Conservation (phyloP, 1,139 yeast species). For the Trichomonascaceae sp. region DNA sequence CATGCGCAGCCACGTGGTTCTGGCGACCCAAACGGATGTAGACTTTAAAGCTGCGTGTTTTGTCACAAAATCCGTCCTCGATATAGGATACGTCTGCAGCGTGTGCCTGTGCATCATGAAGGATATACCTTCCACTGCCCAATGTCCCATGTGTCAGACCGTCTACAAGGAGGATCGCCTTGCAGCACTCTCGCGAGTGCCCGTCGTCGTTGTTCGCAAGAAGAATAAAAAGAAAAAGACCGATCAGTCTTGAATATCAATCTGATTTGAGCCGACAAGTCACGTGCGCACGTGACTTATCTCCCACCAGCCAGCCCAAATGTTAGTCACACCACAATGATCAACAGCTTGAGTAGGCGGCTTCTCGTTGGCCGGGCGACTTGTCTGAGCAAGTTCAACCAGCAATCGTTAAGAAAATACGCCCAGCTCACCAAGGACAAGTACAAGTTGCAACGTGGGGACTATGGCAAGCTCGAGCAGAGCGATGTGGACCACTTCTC, state of each 20-base stretch:
- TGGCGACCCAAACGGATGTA: constrained; percentile 77
- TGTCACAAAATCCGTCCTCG: constrained; percentile 76
- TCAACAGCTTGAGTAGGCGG: too few species aligned
- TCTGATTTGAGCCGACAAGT: too few species aligned
- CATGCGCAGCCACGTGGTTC: constrained; percentile 54
- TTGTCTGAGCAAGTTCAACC: too few species aligned
- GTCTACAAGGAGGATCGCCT: constrained; percentile 46
- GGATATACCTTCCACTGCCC: constrained; percentile 35
- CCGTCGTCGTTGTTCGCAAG: constrained; percentile 35
- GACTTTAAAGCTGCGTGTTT: constrained; percentile 94
- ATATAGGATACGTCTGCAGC: constrained; percentile 88
- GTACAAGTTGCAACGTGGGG: constrained; percentile 17
- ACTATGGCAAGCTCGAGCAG: constrained; percentile 34
- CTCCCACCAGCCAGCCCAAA: too few species aligned
- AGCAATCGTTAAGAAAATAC: too few species aligned
- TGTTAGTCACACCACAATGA: too few species aligned
- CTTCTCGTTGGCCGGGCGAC: too few species aligned
- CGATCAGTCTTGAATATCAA: too few species aligned
- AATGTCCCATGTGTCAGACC: constrained; percentile 61
- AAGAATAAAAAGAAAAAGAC: constrained; percentile 28
- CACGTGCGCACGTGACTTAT: too few species aligned
- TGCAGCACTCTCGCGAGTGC: constrained; percentile 40
- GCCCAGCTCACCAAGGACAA: constrained; percentile 22
- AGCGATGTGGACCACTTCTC: constrained; percentile 53
- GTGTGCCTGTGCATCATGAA: constrained; percentile 69